Evolutionary conservation across 2,329 filamentous ascomycete genomes (phyloP).

Genomic region (Nectriaceae sp.): DNA sequence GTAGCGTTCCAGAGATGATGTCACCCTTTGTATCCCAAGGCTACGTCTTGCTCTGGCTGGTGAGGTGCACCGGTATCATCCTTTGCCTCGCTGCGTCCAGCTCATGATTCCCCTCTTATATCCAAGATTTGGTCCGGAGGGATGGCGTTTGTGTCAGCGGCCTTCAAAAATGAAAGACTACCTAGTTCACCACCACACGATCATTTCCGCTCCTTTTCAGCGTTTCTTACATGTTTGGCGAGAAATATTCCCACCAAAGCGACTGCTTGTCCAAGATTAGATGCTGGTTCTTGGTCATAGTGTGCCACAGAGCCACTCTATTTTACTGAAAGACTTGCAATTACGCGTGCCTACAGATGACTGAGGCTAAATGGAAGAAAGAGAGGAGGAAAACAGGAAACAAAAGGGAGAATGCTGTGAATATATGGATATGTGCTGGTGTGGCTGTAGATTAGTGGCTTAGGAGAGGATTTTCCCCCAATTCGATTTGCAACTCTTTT

Average conservation of each 20-base stretch:
- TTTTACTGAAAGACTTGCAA: no score
- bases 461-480: slow-evolving; percentile 8
- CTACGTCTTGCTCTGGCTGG: background rate
- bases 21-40: background rate
- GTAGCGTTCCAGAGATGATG: background rate
- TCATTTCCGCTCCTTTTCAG: slow-evolving; percentile 8
- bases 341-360: no score
- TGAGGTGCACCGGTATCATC: background rate
- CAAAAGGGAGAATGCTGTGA: slow-evolving; percentile 9
- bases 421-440: slow-evolving; percentile 25
- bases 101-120: background rate
- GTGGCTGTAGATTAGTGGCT: slow-evolving; percentile 29
- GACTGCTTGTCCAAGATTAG: no score
- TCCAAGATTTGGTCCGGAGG: slow-evolving; percentile 8
- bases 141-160: slow-evolving; percentile 22
- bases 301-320: no score
- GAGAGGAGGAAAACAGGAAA: slow-evolving; percentile 2
- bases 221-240: slow-evolving; percentile 11
- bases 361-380: no score
- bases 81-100: background rate
- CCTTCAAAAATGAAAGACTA: slow-evolving; percentile 19
- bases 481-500: slow-evolving; percentile 18
- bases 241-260: slow-evolving; percentile 8
- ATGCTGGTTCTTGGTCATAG: no score
- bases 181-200: slow-evolving; percentile 10